phyloP scores from a whole-genome alignment of 2,329 filamentous ascomycete species.

The Exserohilum turcica region DNA sequence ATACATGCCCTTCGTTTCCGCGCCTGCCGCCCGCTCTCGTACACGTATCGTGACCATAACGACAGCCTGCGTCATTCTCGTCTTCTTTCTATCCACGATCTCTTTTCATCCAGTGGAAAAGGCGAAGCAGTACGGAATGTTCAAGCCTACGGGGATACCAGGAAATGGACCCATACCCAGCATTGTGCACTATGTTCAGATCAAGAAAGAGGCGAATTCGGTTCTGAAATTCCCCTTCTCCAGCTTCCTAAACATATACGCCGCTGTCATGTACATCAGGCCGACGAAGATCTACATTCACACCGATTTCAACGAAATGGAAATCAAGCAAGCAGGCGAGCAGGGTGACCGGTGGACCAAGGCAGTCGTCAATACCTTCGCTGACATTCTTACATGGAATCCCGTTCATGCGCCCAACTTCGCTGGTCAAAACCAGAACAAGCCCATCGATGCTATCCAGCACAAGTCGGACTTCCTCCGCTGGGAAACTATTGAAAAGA shows the following conservation, averaged over 20 bases:
- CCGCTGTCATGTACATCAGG: background rate
- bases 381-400: slow-evolving; percentile 17
- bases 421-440: slow-evolving; percentile 14
- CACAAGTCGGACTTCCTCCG: slow-evolving; percentile 31
- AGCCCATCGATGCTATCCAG: slow-evolving; percentile 17
- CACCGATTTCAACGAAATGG: slow-evolving; percentile 23
- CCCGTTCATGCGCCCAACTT: slow-evolving; percentile 13
- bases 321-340: slow-evolving; percentile 8
- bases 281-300: slow-evolving; percentile 24
- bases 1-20: background rate
- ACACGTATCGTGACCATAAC: background rate
- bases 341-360: slow-evolving; percentile 23
- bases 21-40: background rate
- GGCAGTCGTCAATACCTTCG: slow-evolving; percentile 21
- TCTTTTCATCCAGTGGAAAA: background rate
- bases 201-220: background rate
- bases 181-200: background rate
- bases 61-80: background rate
- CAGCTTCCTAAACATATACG: background rate
- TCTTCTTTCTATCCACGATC: background rate
- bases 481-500: slow-evolving; percentile 18
- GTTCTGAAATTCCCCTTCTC: background rate
- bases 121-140: background rate
- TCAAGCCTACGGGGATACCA: background rate
- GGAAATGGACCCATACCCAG: background rate